Conservation (phyloP, 2,329 filamentous ascomycete species). For the Dissoconium aciculare region DNA sequence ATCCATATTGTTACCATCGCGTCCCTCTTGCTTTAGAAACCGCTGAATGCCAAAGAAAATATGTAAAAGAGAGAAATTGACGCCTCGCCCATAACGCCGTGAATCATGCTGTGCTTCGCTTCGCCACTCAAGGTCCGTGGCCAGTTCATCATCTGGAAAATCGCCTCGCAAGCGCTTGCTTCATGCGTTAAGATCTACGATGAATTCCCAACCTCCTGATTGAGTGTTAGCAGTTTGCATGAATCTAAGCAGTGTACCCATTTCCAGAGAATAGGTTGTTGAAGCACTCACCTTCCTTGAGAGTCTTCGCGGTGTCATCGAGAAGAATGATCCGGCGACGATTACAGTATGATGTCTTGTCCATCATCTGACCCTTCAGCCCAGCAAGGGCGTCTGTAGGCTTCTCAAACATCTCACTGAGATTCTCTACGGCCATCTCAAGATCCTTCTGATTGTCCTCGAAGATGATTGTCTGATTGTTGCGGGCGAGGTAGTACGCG, state of each 20-base stretch:
- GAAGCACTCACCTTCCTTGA: constrained; percentile 65
- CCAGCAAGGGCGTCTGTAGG: constrained; percentile 72
- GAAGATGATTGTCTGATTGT: constrained; percentile 93
- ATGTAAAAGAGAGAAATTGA: too few species aligned
- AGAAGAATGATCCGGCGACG: constrained; percentile 79
- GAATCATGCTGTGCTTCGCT: too few species aligned
- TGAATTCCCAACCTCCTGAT: constrained; percentile 25
- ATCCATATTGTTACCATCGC: too few species aligned
- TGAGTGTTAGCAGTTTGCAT: constrained; percentile 5
- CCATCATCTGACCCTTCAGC: constrained; percentile 93
- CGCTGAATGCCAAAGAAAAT: too few species aligned
- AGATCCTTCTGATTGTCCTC: constrained; percentile 98
- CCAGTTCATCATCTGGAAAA: too few species aligned
- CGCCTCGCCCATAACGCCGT: too few species aligned
- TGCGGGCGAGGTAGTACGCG: constrained; percentile 89
- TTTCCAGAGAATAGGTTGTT: background rate
- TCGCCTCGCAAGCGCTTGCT: too few species aligned
- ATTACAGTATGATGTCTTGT: constrained; percentile 95
- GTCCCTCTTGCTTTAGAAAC: too few species aligned
- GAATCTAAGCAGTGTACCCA: constrained; percentile 1
- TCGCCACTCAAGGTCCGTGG: too few species aligned
- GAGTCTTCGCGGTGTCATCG: constrained; percentile 81
- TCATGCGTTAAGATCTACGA: constrained; percentile 14
- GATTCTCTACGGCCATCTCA: constrained; percentile 87
- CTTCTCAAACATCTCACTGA: constrained; percentile 99